These are phyloP conservation scores for Pezicula carpinea DNA, from an alignment of 2,329 filamentous ascomycete genomes.

Conservation along the genomic window DNA sequence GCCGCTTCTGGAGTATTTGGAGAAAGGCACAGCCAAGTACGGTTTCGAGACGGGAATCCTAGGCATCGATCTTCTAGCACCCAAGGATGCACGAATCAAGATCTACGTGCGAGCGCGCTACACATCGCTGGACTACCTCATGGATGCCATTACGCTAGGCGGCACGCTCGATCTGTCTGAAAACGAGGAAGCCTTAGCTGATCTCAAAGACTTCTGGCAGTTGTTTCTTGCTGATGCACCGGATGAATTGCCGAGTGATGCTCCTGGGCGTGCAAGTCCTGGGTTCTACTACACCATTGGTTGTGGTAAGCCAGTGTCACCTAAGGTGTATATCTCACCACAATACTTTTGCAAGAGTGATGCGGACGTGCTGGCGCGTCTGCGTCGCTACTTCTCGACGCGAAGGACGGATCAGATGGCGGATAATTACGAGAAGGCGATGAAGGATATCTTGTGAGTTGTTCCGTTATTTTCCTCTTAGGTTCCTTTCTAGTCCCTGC, in stretches of 20 bases:
- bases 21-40: slow-evolving; percentile 15
- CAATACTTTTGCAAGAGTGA: slow-evolving; percentile 20
- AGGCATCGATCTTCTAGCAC: slow-evolving; percentile 19
- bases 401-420: slow-evolving; percentile 11
- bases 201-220: slow-evolving; percentile 21
- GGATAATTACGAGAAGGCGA: slow-evolving; percentile 18
- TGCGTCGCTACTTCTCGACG: slow-evolving; percentile 18
- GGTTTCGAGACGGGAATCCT: slow-evolving; percentile 22
- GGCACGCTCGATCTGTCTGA: slow-evolving; percentile 11
- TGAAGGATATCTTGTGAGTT: slow-evolving; percentile 17
- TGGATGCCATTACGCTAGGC: slow-evolving; percentile 22
- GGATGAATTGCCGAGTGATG: slow-evolving; percentile 13
- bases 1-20: slow-evolving; percentile 19
- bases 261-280: slow-evolving; percentile 17
- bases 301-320: slow-evolving; percentile 16
- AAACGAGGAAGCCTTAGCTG: slow-evolving; percentile 13
- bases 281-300: slow-evolving; percentile 22
- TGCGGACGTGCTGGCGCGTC: slow-evolving; percentile 16
- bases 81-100: slow-evolving; percentile 19
- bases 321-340: slow-evolving; percentile 22
- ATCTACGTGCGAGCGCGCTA: slow-evolving; percentile 20
- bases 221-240: slow-evolving; percentile 19
- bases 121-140: slow-evolving; percentile 19
- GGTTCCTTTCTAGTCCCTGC: too few species aligned
- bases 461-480: not conserved